A percentile compares a stretch with the other conserved stretches of the same genome.
These are phyloP conservation scores for Wallacemonas sp. DNA, from an alignment of 208 protist species.

Conservation along the genomic window DNA sequence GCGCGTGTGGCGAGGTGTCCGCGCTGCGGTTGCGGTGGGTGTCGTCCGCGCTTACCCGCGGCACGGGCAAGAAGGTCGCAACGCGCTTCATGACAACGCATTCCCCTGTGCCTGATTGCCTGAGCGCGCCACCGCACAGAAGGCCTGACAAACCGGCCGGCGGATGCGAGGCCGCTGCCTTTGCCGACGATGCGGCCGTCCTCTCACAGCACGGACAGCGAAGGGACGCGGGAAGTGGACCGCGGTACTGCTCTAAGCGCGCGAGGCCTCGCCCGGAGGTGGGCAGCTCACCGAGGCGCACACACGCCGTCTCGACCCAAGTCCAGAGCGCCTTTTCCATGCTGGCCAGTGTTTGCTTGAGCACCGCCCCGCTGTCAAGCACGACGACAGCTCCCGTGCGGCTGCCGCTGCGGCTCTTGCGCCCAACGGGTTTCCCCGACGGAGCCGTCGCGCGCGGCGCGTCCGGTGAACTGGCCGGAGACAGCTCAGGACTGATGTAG, in stretches of 20 bases:
- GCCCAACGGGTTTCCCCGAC: not conserved
- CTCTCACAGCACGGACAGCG: too few species aligned
- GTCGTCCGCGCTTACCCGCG: too few species aligned
- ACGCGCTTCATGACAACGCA: too few species aligned
- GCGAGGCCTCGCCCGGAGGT: conserved; percentile 14
- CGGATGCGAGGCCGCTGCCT: conserved; percentile 13
- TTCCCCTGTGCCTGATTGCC: too few species aligned
- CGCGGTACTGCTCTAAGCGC: conserved; percentile 11
- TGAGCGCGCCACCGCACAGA: too few species aligned
- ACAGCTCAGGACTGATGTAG: not conserved
- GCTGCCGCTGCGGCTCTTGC: not conserved
- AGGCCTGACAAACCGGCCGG: too few species aligned
- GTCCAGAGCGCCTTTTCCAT: conserved; percentile 35
- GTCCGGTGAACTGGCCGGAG: not conserved
- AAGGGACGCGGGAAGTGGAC: not conserved
- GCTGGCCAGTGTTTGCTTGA: conserved; percentile 15
- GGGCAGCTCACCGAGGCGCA: not conserved
- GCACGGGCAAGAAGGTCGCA: too few species aligned
- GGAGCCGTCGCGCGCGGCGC: not conserved
- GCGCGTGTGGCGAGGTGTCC: not conserved
- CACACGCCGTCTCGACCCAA: conserved; percentile 22
- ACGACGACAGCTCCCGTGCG: not conserved
- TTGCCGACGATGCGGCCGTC: not conserved
- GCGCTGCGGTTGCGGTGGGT: not conserved
- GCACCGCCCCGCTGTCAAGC: conserved; percentile 16